Conservation (phyloP, 1,284 basidiomycete species). For the Earliella scabrosa region DNA sequence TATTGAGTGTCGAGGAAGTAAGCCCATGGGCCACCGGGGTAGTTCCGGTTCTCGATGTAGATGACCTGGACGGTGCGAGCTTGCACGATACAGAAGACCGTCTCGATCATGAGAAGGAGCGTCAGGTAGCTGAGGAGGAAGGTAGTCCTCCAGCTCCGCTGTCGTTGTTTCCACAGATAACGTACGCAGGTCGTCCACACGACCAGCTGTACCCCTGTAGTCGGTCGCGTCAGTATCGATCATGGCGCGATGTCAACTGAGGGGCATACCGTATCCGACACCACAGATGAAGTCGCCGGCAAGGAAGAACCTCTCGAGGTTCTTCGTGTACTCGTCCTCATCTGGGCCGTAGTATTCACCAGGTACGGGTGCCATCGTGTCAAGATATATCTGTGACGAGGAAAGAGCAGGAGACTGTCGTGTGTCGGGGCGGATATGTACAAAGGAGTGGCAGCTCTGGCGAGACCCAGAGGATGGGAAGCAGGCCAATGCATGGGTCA, state of each 20-base stretch:
- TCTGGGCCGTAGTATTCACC: slow-evolving; percentile 20
- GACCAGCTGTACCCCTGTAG: slow-evolving; percentile 42
- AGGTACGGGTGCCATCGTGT: background rate
- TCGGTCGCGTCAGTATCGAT: background rate
- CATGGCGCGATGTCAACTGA: background rate
- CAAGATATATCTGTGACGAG: too few relatives aligned
- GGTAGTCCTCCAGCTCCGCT: slow-evolving; percentile 32
- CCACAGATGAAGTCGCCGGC: slow-evolving; percentile 26
- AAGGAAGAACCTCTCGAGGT: slow-evolving; percentile 27
- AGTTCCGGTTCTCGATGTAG: slow-evolving; percentile 50
- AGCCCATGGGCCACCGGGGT: slow-evolving; percentile 41
- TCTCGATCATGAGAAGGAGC: slow-evolving; percentile 42
- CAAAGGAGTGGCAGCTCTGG: slow-evolving; percentile 13
- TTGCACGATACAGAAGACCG: slow-evolving; percentile 43
- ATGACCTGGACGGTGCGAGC: slow-evolving; percentile 39
- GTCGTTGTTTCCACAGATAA: slow-evolving; percentile 45
- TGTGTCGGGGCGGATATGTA: slow-evolving; percentile 5
- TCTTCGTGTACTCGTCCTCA: slow-evolving; percentile 15
- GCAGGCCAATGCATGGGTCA: background rate
- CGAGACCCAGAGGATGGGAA: slow-evolving; percentile 4
- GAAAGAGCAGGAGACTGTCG: too few relatives aligned
- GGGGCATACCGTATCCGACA: slow-evolving; percentile 24
- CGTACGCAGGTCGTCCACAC: slow-evolving; percentile 41
- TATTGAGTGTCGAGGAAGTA: slow-evolving; percentile 44
- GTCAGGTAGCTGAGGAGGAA: slow-evolving; percentile 45